A percentile compares a stretch with the other conserved stretches of the same genome.
Conservation (phyloP, 2,329 filamentous ascomycete species). For the Harringtonia aguacate region DNA sequence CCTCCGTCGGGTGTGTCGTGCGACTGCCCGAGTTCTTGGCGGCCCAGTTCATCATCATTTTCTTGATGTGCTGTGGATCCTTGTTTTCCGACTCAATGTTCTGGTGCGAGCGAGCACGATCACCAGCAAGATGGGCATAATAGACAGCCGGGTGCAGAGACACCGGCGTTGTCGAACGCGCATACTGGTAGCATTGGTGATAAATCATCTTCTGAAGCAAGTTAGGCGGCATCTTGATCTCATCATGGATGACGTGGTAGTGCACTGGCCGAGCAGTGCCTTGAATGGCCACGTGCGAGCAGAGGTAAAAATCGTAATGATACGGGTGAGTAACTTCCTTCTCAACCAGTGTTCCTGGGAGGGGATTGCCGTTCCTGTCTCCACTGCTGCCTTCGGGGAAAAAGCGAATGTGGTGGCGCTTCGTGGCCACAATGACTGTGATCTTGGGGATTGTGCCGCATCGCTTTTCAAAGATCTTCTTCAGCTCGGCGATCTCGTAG, state of each 20-base stretch:
- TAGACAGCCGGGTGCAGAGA: constrained; percentile 86
- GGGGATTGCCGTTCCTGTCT: constrained; percentile 70
- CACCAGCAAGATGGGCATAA: constrained; percentile 85
- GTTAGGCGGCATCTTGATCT: constrained; percentile 55
- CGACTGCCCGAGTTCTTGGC: constrained; percentile 26
- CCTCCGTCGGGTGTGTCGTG: constrained; percentile 9
- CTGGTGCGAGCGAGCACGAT: constrained; percentile 69
- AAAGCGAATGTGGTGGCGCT: constrained; percentile 89
- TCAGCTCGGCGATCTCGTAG: constrained; percentile 66
- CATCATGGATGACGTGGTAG: constrained; percentile 82
- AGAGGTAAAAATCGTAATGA: constrained; percentile 75
- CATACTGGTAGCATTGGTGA: constrained; percentile 89
- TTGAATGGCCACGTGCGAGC: constrained; percentile 66
- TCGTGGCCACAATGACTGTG: constrained; percentile 80
- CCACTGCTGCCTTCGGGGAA: constrained; percentile 52
- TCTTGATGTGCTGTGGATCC: constrained; percentile 34
- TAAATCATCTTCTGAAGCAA: constrained; percentile 83
- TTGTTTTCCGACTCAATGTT: constrained; percentile 30
- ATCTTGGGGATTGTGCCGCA: constrained; percentile 44
- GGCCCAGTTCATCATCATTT: constrained; percentile 24
- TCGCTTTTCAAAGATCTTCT: constrained; percentile 37
- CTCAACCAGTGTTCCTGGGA: constrained; percentile 83
- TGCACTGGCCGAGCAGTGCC: constrained; percentile 88
- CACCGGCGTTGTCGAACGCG: constrained; percentile 83
- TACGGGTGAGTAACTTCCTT: constrained; percentile 82